Evolutionary conservation across 441 rosid species (phyloP), one percentile per base, ranked within the genome.

Genomic region (Euphorbia corollata): DNA sequence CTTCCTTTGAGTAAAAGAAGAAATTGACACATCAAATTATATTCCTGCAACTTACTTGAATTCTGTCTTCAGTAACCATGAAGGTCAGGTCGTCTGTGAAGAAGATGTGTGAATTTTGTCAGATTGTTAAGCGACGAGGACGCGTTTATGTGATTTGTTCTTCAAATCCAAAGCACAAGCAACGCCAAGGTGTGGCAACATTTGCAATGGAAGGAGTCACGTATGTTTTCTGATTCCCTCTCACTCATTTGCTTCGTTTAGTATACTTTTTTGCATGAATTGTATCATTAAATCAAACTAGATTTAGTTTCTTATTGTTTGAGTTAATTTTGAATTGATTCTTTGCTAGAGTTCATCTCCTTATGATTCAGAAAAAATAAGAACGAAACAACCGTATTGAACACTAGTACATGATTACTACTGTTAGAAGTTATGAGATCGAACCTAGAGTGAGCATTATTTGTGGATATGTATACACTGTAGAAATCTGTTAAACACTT

Each of bases 1-100:
- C 4, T 0, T 50, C 0, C 9, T 5, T 36, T 36, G 5, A 36
- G 41, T 36, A 6, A 36, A 36, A 36, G 41, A 36, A 36, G 36
- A 32, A 50, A n/a, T 51, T 51, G 20, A 51, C 22, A 51, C 22
- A 18, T 41, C 47, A 10, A 8, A 41, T 4, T 38, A 2, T 34
- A 8, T 5, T 38, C 9, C 41, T 38, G 41, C 19, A 48, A 11
- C n/a, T 16, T 16, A 51, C 56, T 51, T 51, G 23, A 51, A 51
- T 32, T 16, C 9, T 68, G 65, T 47, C 0, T 19, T 51, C 74
- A 80, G 84, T 61, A 71, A 47, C 78, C 36, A 93, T 90, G 98
- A 93, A 93, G 96, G 96, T 93, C 62, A 77, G 98, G 8, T 87
- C 98, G 4, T 93, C 96, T 5, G 97, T 90, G 85, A 91, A 90